A percentile compares a stretch with the other conserved stretches of the same genome.
Conservation (phyloP, 2,329 filamentous ascomycete genomes). For the Furcasterigmium furcatum region DNA sequence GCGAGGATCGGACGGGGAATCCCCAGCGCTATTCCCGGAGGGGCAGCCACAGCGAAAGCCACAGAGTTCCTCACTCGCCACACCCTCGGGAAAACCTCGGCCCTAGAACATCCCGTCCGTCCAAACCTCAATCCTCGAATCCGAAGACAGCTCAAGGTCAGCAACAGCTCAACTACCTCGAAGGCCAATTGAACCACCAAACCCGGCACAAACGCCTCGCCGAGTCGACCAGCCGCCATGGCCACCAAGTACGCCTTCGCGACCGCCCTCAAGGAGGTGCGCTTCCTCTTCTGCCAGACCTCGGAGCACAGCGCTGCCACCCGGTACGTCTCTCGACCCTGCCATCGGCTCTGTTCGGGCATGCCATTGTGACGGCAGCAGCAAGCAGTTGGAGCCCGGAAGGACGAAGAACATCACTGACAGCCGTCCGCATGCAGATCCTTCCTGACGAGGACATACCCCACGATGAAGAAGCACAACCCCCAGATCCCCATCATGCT, state of each 20-base stretch:
- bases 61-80: background rate
- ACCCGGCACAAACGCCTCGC: conserved; percentile 4
- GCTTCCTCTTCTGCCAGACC: conserved; percentile 96
- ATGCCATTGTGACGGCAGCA: background rate
- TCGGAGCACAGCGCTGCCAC: conserved; percentile 85
- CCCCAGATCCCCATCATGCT: conserved; percentile 91
- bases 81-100: background rate
- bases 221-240: conserved; percentile 51
- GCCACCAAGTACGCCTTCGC: conserved; percentile 90
- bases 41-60: too few relatives aligned
- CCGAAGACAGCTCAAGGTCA: background rate
- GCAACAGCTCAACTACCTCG: conserved; percentile 8
- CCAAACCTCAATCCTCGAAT: conserved; percentile 4
- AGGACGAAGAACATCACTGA: conserved; percentile 8
- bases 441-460: conserved; percentile 88
- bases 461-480: conserved; percentile 99
- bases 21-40: too few relatives aligned
- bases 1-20: background rate
- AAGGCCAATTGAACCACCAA: conserved; percentile 5
- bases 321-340: conserved; percentile 55
- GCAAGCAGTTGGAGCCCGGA: too few relatives aligned
- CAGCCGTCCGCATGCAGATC: conserved; percentile 51
- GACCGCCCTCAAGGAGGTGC: conserved; percentile 86
- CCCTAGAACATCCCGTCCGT: conserved; percentile 2
- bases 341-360: background rate